Conservation (phyloP, 768 basidiomycete genomes). For the Fibroporia radiculosa region DNA sequence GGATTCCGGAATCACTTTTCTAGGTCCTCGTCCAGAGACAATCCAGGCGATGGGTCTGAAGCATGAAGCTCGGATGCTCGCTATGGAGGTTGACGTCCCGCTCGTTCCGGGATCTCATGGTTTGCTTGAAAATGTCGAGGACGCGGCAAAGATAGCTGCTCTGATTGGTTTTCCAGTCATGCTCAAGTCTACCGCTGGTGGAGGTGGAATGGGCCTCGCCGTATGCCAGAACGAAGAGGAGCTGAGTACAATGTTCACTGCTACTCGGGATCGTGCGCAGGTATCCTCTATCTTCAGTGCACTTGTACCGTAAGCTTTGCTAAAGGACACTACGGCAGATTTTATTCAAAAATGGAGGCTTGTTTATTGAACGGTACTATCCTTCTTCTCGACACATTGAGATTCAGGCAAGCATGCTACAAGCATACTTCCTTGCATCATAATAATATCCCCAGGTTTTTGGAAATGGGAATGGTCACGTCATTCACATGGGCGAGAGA, state of each 20-base stretch:
- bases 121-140: slow-evolving; percentile 33
- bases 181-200: slow-evolving; percentile 61
- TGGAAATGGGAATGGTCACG: slow-evolving; percentile 52
- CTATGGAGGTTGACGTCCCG: slow-evolving; percentile 38
- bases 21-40: slow-evolving; percentile 44
- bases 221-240: slow-evolving; percentile 39
- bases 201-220: slow-evolving; percentile 62
- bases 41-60: slow-evolving; percentile 55
- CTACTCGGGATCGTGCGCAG: slow-evolving; percentile 31
- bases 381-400: slow-evolving; percentile 54
- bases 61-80: slow-evolving; percentile 45
- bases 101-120: slow-evolving; percentile 52
- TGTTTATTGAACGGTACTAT: slow-evolving; percentile 58
- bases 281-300: not conserved
- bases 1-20: slow-evolving; percentile 44
- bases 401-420: slow-evolving; percentile 37
- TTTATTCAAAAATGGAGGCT: slow-evolving; percentile 42
- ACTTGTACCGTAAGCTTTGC: too few species aligned
- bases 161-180: slow-evolving; percentile 53
- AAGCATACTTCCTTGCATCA: not conserved
- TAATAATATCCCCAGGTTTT: slow-evolving; percentile 39
- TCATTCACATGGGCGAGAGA: slow-evolving; percentile 59
- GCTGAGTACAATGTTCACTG: slow-evolving; percentile 27
- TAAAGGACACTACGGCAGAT: too few species aligned
- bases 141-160: slow-evolving; percentile 32